Evolutionary conservation across 1,284 basidiomycete genomes (phyloP), one percentile per base, ranked within the genome.

Genomic region (Trametes versicolor): DNA sequence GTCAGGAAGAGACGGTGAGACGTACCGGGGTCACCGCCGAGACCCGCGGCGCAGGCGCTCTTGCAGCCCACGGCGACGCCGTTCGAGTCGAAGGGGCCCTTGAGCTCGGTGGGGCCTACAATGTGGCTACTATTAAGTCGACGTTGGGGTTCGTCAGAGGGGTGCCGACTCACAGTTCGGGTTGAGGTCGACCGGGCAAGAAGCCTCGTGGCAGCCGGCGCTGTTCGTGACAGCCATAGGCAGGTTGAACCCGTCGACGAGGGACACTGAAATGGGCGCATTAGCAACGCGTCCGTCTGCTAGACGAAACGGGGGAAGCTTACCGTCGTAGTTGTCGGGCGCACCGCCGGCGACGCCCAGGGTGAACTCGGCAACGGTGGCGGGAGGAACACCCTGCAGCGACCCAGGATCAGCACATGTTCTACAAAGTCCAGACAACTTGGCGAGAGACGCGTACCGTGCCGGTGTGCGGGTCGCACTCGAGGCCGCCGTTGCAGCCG

Each of bases 51-150:
- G 74, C 88, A 91, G 2, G 88, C 85, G 57, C 82, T 85, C 73
- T 83, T 83, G 79, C 88, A 89, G 8, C 87, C 87, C 29, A 86
- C 80, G 5, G 81, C 81, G 73, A 79, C 78, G 8, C 88, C 88
- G 36, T 76, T 73, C 4, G 82, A 76, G 72, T 86, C 85, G 66
- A 75, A 79, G 8, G 87, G 87, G 8, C 87, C 87, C 68, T 82
- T 81, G 45, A 87, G 76, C 5, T 77, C 70, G 21, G 78, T 74
- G 39, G 87, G 88, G 69, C 86, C 85, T 87, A n/a, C 17, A 4
- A 17, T 36, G n/a, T 17, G 47, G 12, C 10, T 13, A 21, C 19
- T 9, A 10, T 10, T 25, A 32, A 4, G 34, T 23, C 13, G 1
- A 6, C 27, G 34, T n/a, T 13, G 2, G 9, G n/a, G n/a, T n/a